A percentile compares a stretch with the other conserved stretches of the same genome.
These are phyloP conservation scores for Nannizziopsis arthrosporioides DNA, from an alignment of 2,329 filamentous ascomycete genomes.

Conservation along the genomic window DNA sequence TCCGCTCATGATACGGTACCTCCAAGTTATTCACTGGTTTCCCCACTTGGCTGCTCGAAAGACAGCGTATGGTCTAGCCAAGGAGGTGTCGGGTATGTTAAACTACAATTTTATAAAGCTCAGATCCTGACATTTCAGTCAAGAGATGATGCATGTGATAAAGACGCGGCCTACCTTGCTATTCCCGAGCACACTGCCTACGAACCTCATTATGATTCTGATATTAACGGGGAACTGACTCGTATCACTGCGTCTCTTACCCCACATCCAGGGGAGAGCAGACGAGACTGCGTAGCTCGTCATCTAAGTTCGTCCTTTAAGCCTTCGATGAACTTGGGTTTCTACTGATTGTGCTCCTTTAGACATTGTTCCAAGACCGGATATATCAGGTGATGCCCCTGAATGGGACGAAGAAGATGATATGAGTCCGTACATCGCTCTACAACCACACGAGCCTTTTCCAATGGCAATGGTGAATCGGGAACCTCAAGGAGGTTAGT, in stretches of 20 bases:
- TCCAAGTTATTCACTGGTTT: conserved; percentile 16
- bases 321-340: conserved; percentile 6
- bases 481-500: conserved; percentile 48
- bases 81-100: conserved; percentile 14
- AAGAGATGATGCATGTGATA: background rate
- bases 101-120: conserved; percentile 26
- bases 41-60: background rate
- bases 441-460: conserved; percentile 44
- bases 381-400: conserved; percentile 43
- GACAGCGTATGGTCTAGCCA: conserved; percentile 9
- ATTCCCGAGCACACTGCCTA: conserved; percentile 43
- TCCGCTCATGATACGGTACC: conserved; percentile 33
- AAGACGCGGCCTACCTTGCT: background rate
- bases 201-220: conserved; percentile 52
- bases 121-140: background rate
- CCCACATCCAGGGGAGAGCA: conserved; percentile 41
- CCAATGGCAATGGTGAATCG: conserved; percentile 63
- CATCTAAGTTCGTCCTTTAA: conserved; percentile 43
- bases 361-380: conserved; percentile 45
- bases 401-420: conserved; percentile 42
- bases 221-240: conserved; percentile 49
- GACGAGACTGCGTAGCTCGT: conserved; percentile 48
- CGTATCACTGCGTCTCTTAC: conserved; percentile 50
- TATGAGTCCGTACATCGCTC: conserved; percentile 56
- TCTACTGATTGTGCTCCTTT: conserved; percentile 2